Base-by-base conservation (phyloP, 2,329 filamentous ascomycete species). In the Cercospora sp. region DNA sequence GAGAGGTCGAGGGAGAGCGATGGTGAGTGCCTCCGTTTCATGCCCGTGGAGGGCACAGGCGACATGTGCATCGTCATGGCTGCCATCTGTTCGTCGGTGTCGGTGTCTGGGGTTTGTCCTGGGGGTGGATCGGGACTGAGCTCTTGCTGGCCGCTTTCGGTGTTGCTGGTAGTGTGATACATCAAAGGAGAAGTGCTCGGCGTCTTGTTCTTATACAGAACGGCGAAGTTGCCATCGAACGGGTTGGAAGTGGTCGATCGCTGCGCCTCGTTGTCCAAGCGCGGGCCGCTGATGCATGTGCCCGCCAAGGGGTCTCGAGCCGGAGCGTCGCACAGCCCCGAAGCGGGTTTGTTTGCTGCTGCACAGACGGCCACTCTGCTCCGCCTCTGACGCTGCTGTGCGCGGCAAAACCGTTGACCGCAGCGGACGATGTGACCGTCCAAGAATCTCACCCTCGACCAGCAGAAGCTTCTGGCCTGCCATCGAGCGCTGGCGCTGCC, bases 1-100 rank as follows among this genome's bases (percentile, higher is more conserved):
- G 90, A 90, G 57, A 94, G 86, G 77, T 94, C 91, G 75, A 95
- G 86, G 23, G 88, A 89, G 66, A 93, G 86, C 74, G 72, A 76
- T 31, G 85, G 82, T 68, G 83, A 78, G 78, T 73, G 75, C 55
- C 74, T 75, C 61, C 75, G 73, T 60, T 69, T 70, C 20, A 71
- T 65, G 36, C 72, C 67, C 4, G 68, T 68, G 26, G 70, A 65
- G 18, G 67, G 60, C 13, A 60, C 40, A 16, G 69, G 51, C 16
- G 67, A 62, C 58, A 69, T 67, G 10, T 64, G 66, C 69, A 71
- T 69, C 30, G 69, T 66, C 64, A 71, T 67, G 61, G 69, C 60
- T 23, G 64, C 62, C 66, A 70, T 70, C 57, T 55, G 59, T n/a
- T 60, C 30, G 66, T 64, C 20, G 61, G 18, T 28, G 30, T 53